Percentiles rank a stretch among this genome's conserved stretches.
phyloP scores from a whole-genome alignment of 2,329 filamentous ascomycete genomes.

The Botrytis fabae region DNA sequence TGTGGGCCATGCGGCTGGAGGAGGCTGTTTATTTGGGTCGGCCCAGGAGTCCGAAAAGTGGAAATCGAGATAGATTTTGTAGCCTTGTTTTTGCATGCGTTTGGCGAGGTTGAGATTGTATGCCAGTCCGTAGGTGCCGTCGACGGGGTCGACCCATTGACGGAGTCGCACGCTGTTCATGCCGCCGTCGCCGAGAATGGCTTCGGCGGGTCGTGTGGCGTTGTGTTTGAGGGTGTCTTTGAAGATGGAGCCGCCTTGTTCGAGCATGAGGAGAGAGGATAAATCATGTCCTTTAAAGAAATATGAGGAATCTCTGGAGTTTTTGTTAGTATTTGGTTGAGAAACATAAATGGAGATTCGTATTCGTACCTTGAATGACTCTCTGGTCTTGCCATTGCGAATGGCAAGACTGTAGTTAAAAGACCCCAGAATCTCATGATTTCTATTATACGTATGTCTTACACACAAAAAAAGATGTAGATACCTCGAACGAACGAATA shows the following conservation, averaged over 20 bases:
- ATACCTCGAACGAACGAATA: neutral
- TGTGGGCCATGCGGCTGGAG: conserved; percentile 63
- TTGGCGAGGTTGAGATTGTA: conserved; percentile 68
- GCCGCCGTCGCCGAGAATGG: conserved; percentile 60
- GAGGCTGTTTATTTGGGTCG: conserved; percentile 63
- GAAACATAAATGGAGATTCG: neutral
- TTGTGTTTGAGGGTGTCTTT: conserved; percentile 43
- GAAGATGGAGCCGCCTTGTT: conserved; percentile 43
- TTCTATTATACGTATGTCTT: neutral
- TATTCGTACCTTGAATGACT: neutral
- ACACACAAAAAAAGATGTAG: neutral
- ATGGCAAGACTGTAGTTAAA: conserved; percentile 14
- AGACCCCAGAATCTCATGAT: conserved; percentile 16
- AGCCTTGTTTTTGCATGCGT: conserved; percentile 60
- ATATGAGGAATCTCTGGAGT: conserved; percentile 21
- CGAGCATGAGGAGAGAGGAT: conserved; percentile 42
- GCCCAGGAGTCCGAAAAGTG: conserved; percentile 69
- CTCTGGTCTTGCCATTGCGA: conserved; percentile 15
- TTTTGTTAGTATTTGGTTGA: neutral
- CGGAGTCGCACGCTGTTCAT: conserved; percentile 70
- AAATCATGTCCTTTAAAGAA: conserved; percentile 46
- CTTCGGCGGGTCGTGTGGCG: conserved; percentile 53
- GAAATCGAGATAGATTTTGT: conserved; percentile 60
- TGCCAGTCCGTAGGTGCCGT: conserved; percentile 64
- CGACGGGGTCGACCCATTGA: conserved; percentile 67